Conservation (phyloP, 495 filamentous ascomycete genomes). For the Xylaria cubensis region DNA sequence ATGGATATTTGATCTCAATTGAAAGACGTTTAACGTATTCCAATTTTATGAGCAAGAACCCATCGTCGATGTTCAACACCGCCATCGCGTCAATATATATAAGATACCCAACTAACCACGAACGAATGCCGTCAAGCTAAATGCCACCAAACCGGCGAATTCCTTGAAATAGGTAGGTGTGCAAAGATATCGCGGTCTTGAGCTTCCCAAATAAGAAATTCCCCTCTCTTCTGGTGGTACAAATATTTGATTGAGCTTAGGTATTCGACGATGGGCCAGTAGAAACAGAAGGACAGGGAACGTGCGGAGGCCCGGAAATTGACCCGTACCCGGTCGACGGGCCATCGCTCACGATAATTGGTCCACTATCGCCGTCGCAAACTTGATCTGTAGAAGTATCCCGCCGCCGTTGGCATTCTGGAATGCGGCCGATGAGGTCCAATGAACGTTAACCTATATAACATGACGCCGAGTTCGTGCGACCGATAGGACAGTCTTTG, state of each 20-base stretch:
- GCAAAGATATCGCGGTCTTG: not conserved
- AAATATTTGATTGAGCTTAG: not conserved
- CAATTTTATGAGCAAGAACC: not conserved
- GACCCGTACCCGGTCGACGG: not conserved
- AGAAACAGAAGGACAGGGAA: conserved; percentile 12
- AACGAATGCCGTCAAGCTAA: not conserved
- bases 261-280: conserved; percentile 11
- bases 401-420: not conserved
- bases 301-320: conserved; percentile 6
- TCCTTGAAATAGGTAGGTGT: conserved; percentile 16
- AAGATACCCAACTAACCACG: not conserved
- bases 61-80: not conserved
- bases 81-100: not conserved
- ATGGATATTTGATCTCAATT: not conserved
- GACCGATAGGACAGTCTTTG: not conserved
- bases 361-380: not conserved
- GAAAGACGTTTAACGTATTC: not conserved
- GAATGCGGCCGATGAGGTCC: not conserved
- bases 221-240: conserved; percentile 8
- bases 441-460: not conserved
- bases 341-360: not conserved
- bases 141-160: not conserved
- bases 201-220: conserved; percentile 22
- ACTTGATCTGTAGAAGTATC: not conserved
- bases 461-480: not conserved